These are phyloP conservation scores for Cucurbita pepo DNA, from an alignment of 306 rosid genomes.

Conservation along the genomic window DNA sequence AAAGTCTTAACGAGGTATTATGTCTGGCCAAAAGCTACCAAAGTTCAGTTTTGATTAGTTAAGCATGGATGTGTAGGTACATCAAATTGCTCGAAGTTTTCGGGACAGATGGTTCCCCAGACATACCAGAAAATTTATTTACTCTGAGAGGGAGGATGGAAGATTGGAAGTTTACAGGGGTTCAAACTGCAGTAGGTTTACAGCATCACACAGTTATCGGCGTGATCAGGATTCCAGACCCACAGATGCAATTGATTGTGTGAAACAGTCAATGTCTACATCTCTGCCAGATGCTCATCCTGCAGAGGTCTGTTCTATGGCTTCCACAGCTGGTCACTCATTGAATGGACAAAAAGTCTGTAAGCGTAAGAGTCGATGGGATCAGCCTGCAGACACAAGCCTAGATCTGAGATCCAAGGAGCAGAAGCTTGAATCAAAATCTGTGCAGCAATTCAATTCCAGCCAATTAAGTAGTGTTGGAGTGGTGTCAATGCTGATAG, in stretches of 20 bases:
- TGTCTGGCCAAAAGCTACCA: background rate
- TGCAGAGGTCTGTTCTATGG: slow-evolving; percentile 36
- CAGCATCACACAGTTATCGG: slow-evolving; percentile 28
- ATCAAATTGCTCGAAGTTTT: slow-evolving; percentile 91
- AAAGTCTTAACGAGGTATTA: background rate
- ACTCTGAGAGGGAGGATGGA: slow-evolving; percentile 49
- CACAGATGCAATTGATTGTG: slow-evolving; percentile 41
- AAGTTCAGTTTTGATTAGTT: slow-evolving; percentile 4
- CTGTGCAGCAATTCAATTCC: slow-evolving; percentile 7
- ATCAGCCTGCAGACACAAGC: slow-evolving; percentile 62
- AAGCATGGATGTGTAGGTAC: slow-evolving; percentile 47
- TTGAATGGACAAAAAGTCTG: slow-evolving; percentile 34
- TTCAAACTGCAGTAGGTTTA: slow-evolving; percentile 37
- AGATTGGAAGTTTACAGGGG: slow-evolving; percentile 46
- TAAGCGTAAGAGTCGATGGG: slow-evolving; percentile 98
- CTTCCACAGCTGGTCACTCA: slow-evolving; percentile 20
- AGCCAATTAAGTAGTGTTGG: slow-evolving; percentile 9
- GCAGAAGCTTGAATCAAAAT: slow-evolving; percentile 20
- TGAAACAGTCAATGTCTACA: slow-evolving; percentile 25
- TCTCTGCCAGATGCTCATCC: slow-evolving; percentile 24
- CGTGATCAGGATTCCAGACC: slow-evolving; percentile 53
- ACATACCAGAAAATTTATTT: slow-evolving; percentile 33
- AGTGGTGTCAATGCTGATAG: background rate
- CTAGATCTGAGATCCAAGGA: slow-evolving; percentile 25
- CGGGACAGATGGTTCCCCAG: slow-evolving; percentile 88